These are phyloP conservation scores for Coemansia sp. DNA, from an alignment of 192 early-diverging fungal genomes.

Conservation along the genomic window DNA sequence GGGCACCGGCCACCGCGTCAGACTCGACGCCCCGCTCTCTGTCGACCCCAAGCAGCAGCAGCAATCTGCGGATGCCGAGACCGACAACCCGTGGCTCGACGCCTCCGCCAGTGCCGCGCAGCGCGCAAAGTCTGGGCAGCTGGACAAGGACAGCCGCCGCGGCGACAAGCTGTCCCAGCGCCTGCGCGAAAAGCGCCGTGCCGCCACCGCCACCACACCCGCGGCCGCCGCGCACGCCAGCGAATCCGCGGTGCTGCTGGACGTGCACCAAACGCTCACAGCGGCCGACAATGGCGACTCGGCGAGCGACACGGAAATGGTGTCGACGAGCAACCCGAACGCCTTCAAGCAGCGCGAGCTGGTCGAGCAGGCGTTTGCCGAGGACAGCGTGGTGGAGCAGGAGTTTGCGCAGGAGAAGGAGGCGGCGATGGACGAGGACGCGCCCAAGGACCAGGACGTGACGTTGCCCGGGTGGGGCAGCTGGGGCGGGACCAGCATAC, in stretches of 20 bases:
- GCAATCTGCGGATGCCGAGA: conserved; percentile 28
- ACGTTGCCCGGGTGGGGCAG: conserved; percentile 94
- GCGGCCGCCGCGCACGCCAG: conserved; percentile 36
- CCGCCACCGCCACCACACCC: background rate
- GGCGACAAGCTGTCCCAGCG: conserved; percentile 64
- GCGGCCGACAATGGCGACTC: conserved; percentile 5
- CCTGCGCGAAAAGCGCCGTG: conserved; percentile 59
- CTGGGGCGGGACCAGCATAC: conserved; percentile 71
- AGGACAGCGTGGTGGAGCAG: conserved; percentile 79
- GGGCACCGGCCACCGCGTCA: conserved; percentile 53
- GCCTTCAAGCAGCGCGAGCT: conserved; percentile 74
- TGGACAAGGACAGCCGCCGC: conserved; percentile 55
- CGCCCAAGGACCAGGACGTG: conserved; percentile 72
- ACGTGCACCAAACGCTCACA: conserved; percentile 58
- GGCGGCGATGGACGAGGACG: conserved; percentile 64
- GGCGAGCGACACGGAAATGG: conserved; percentile 8
- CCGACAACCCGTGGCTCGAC: conserved; percentile 77
- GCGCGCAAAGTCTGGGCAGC: conserved; percentile 48
- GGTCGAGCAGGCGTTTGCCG: conserved; percentile 90
- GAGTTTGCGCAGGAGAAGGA: conserved; percentile 91
- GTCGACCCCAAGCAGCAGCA: conserved; percentile 25
- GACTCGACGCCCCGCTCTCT: conserved; percentile 55
- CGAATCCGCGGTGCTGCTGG: conserved; percentile 55
- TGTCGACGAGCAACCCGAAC: conserved; percentile 39
- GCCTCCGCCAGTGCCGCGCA: conserved; percentile 40